phyloP scores from a whole-genome alignment of 257 asterid genomes.

The Jasminum sambac region DNA sequence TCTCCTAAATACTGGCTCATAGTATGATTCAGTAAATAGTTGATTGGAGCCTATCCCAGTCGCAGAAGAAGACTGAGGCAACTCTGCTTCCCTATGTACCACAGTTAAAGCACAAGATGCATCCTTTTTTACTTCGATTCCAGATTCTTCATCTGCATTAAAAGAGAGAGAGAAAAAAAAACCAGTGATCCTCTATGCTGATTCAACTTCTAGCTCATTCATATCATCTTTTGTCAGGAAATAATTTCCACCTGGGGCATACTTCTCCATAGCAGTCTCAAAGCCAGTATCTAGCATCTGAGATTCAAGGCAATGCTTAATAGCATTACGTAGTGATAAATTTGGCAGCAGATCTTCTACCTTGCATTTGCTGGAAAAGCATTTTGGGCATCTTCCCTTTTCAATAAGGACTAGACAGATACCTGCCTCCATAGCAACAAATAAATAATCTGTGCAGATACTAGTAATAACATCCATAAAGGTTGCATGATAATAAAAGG shows the following conservation, averaged over 20 bases:
- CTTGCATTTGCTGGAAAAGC: conserved; percentile 65
- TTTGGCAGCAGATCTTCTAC: conserved; percentile 78
- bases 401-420: conserved; percentile 58
- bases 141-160: conserved; percentile 89
- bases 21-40: conserved; percentile 38
- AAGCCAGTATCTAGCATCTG: conserved; percentile 50
- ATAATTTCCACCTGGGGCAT: conserved; percentile 64
- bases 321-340: conserved; percentile 71
- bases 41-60: conserved; percentile 78
- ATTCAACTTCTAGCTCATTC: neutral
- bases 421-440: conserved; percentile 49
- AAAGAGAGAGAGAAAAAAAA: neutral
- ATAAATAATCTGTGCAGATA: neutral
- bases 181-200: conserved; percentile 11
- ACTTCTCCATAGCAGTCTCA: conserved; percentile 48
- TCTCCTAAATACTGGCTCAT: conserved; percentile 33
- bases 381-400: conserved; percentile 77
- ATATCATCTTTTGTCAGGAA: conserved; percentile 16
- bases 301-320: conserved; percentile 68
- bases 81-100: conserved; percentile 49
- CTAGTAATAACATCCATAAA: neutral
- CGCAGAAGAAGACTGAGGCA: conserved; percentile 68
- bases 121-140: conserved; percentile 59
- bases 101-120: conserved; percentile 49
- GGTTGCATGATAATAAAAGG: neutral